These are phyloP conservation scores for Colletotrichum higginsianum DNA, from an alignment of 2,329 filamentous ascomycete species.

Conservation along the genomic window DNA sequence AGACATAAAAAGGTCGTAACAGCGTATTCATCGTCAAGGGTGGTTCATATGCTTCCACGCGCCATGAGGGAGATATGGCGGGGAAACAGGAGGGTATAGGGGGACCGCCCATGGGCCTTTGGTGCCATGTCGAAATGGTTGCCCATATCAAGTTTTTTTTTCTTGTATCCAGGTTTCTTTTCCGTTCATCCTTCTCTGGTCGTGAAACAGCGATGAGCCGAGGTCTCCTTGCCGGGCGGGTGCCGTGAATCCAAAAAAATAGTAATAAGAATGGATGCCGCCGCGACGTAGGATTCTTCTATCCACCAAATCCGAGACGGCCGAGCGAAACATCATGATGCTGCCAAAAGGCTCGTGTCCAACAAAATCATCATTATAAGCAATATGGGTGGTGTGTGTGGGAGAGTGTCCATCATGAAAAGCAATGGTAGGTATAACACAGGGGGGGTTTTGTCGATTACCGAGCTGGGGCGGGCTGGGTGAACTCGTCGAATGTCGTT, in stretches of 20 bases:
- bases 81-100: conserved; percentile 47
- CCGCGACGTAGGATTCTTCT: conserved; percentile 50
- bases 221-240: conserved; percentile 36
- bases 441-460: conserved; percentile 30
- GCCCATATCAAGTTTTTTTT: conserved; percentile 58
- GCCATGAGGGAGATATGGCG: conserved; percentile 40
- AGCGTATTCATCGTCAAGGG: conserved; percentile 61
- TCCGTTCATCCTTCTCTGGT: conserved; percentile 54
- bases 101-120: conserved; percentile 49
- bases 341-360: conserved; percentile 42
- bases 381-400: conserved; percentile 48
- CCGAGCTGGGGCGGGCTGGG: conserved; percentile 33
- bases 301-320: conserved; percentile 51
- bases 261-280: conserved; percentile 25
- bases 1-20: conserved; percentile 62
- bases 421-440: conserved; percentile 42
- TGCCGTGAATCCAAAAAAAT: conserved; percentile 32
- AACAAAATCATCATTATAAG: conserved; percentile 55
- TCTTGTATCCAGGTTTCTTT: conserved; percentile 59
- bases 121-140: conserved; percentile 56
- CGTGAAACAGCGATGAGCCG: conserved; percentile 46
- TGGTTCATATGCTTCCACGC: conserved; percentile 43
- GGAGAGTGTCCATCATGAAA: conserved; percentile 42
- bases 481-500: conserved; percentile 45
- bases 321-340: conserved; percentile 42